These are phyloP conservation scores for Multifurca ochricompacta DNA, from an alignment of 768 basidiomycete genomes.

Conservation along the genomic window DNA sequence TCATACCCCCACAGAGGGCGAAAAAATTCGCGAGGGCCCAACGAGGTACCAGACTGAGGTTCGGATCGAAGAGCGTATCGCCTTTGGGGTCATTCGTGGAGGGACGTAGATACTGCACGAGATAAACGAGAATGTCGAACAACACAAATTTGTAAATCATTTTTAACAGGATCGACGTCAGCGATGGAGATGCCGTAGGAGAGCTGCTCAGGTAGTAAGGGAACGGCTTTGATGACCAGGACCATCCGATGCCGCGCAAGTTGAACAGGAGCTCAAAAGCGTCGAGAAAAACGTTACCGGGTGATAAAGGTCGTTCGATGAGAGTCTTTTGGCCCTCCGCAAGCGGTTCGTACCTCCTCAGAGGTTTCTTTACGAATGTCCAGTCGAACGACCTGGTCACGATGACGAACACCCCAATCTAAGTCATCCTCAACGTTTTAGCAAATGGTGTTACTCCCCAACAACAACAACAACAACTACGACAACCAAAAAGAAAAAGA, in stretches of 20 bases:
- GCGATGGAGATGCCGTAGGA: neutral
- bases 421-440: neutral
- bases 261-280: constrained; percentile 10
- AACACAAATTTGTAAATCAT: neutral
- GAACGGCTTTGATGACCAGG: constrained; percentile 11
- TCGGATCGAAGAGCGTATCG: constrained; percentile 8
- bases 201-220: neutral
- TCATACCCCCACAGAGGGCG: constrained; percentile 1
- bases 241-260: constrained; percentile 17
- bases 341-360: constrained; percentile 1
- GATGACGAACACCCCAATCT: neutral
- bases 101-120: constrained; percentile 1
- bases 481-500: no score
- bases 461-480: no score
- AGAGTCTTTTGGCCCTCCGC: neutral
- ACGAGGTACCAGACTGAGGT: neutral
- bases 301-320: neutral
- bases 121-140: neutral
- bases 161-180: neutral
- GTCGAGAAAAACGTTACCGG: constrained; percentile 6
- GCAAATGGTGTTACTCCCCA: no score
- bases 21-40: neutral
- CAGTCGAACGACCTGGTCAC: constrained; percentile 5
- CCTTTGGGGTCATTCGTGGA: neutral
- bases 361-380: neutral